A percentile compares a stretch with the other conserved stretches of the same genome.
Conservation (phyloP, 768 basidiomycete species). For the Panellus pusillus region DNA sequence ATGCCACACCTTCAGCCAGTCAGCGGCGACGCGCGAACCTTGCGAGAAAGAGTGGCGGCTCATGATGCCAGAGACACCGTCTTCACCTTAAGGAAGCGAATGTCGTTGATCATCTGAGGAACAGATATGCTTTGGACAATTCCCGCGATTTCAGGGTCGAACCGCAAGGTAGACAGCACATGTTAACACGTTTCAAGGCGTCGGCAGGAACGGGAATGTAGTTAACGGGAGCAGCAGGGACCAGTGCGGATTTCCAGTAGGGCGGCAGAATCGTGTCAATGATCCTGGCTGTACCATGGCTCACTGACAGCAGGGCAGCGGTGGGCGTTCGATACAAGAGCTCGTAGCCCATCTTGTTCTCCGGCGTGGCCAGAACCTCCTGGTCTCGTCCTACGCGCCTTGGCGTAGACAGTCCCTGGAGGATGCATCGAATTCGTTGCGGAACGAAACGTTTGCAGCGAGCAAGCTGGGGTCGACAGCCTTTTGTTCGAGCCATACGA, state of each 20-base stretch:
- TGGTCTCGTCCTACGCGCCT: slow-evolving; percentile 11
- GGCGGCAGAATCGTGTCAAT: slow-evolving; percentile 68
- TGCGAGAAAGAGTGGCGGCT: slow-evolving; percentile 81
- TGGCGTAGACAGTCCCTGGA: slow-evolving; percentile 27
- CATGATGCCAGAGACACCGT: slow-evolving; percentile 64
- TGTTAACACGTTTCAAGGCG: slow-evolving; percentile 53
- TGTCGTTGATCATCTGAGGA: slow-evolving; percentile 63
- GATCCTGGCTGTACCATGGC: slow-evolving; percentile 35
- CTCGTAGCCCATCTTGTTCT: slow-evolving; percentile 25
- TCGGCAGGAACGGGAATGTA: slow-evolving; percentile 58
- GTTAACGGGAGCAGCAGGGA: slow-evolving; percentile 51
- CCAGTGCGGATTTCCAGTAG: slow-evolving; percentile 68
- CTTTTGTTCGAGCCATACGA: slow-evolving; percentile 64
- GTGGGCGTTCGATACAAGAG: slow-evolving; percentile 44
- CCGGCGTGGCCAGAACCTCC: slow-evolving; percentile 15
- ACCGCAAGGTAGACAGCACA: slow-evolving; percentile 60
- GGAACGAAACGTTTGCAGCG: slow-evolving; percentile 28
- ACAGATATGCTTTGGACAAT: slow-evolving; percentile 70
- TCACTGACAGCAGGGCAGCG: slow-evolving; percentile 54
- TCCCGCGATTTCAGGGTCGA: slow-evolving; percentile 66
- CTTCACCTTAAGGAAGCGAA: slow-evolving; percentile 84
- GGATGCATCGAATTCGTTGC: slow-evolving; percentile 34
- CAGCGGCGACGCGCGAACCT: slow-evolving; percentile 64
- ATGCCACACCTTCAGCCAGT: slow-evolving; percentile 61
- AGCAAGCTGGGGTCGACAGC: slow-evolving; percentile 48